Percentiles rank a stretch among this genome's conserved stretches.
These are phyloP conservation scores for Plectranthus barbatus DNA, from an alignment of 257 asterid genomes.

Conservation along the genomic window DNA sequence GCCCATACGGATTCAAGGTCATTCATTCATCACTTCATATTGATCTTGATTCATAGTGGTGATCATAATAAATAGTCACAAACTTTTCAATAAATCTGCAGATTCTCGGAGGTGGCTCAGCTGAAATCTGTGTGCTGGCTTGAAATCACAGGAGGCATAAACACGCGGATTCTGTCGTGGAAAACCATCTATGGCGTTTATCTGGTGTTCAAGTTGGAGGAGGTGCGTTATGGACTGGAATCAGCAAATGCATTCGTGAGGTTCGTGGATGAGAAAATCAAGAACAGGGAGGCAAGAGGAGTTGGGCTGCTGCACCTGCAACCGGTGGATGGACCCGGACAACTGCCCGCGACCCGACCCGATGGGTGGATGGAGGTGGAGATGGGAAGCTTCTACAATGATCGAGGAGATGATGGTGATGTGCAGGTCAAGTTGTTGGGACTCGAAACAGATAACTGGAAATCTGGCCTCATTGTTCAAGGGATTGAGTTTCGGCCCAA, in stretches of 20 bases:
- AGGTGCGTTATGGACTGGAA: background rate
- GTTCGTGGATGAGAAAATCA: background rate
- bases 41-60: no score
- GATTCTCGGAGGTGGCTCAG: no score
- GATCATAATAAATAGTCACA: no score
- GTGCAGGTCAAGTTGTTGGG: background rate
- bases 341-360: background rate
- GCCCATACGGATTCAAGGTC: background rate
- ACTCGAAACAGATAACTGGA: background rate
- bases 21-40: no score
- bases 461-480: background rate
- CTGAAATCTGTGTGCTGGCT: no score
- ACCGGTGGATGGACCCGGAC: background rate
- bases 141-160: no score
- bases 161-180: no score
- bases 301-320: constrained; percentile 7
- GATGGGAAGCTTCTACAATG: background rate
- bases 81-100: no score
- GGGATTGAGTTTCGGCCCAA: no score
- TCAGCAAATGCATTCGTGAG: background rate
- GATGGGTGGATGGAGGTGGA: background rate
- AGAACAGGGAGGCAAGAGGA: background rate
- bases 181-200: no score
- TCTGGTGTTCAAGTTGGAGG: no score
- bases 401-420: background rate